Percentiles rank a stretch among this genome's conserved stretches.
These are phyloP conservation scores for Colletotrichum australisinense DNA, from an alignment of 2,329 filamentous ascomycete genomes.

Conservation along the genomic window DNA sequence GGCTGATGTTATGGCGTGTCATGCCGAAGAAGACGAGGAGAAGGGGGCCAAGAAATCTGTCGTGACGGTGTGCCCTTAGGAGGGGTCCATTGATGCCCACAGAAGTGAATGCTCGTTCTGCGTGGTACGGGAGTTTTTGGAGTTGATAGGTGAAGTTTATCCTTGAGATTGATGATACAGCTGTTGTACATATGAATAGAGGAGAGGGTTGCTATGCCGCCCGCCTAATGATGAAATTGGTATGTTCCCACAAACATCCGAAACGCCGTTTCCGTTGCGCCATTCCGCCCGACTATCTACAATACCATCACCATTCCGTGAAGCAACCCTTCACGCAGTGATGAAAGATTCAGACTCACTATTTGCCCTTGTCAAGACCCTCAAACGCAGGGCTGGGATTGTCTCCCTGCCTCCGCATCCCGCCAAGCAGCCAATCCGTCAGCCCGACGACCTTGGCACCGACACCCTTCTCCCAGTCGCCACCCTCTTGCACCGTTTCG, in stretches of 20 bases:
- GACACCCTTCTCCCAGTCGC: constrained; percentile 84
- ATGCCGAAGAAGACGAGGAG: constrained; percentile 17
- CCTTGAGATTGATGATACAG: constrained; percentile 9
- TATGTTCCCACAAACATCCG: constrained; percentile 13
- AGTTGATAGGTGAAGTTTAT: background rate
- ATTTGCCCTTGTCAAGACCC: background rate
- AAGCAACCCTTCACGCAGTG: background rate
- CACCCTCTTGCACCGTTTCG: constrained; percentile 88
- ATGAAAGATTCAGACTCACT: background rate
- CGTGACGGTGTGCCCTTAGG: background rate
- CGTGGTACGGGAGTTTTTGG: background rate
- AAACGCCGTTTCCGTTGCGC: constrained; percentile 29
- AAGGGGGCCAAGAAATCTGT: background rate
- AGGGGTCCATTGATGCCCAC: background rate
- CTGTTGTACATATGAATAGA: constrained; percentile 28
- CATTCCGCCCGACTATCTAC: background rate
- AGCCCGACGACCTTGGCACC: constrained; percentile 87
- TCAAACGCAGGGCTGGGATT: constrained; percentile 40
- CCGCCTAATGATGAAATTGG: constrained; percentile 26
- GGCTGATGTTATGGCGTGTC: constrained; percentile 43
- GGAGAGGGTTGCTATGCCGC: constrained; percentile 23
- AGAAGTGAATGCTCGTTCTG: background rate
- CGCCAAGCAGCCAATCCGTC: constrained; percentile 93
- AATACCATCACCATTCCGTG: background rate
- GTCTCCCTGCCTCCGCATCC: constrained; percentile 61